phyloP scores from a whole-genome alignment of 768 basidiomycete species.

The Mycena alexandri region DNA sequence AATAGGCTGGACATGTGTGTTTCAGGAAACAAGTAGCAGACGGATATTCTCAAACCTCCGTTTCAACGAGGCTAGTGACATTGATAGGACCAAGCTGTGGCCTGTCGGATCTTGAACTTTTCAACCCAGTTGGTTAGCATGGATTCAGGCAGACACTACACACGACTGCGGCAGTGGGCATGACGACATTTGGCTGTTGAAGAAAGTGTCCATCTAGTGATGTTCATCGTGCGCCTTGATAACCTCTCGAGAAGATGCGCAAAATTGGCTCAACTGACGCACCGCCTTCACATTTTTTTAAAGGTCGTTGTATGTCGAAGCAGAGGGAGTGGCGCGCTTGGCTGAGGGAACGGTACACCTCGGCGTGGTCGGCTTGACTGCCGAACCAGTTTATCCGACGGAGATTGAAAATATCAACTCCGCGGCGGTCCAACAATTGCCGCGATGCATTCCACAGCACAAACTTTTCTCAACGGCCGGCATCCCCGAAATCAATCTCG shows the following conservation, averaged over 20 bases:
- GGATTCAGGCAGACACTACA: not conserved
- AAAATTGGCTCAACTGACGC: too few relatives aligned
- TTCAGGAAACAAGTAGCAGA: too few relatives aligned
- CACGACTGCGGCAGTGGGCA: not conserved
- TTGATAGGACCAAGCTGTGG: too few relatives aligned
- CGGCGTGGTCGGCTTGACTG: not conserved
- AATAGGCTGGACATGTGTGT: too few relatives aligned
- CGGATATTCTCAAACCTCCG: too few relatives aligned
- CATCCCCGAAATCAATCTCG: constrained; percentile 9
- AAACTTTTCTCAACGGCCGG: constrained; percentile 13
- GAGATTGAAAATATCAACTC: constrained; percentile 15
- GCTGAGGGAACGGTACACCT: not conserved
- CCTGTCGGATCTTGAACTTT: not conserved
- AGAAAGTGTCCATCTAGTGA: not conserved
- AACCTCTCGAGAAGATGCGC: not conserved
- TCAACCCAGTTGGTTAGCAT: too few relatives aligned
- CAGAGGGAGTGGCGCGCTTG: not conserved
- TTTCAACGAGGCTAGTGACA: too few relatives aligned
- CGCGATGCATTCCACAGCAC: not conserved
- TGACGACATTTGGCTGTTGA: not conserved
- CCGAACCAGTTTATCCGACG: not conserved
- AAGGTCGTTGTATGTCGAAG: too few relatives aligned
- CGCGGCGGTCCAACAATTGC: not conserved
- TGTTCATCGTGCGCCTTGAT: constrained; percentile 3
- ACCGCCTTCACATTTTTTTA: too few relatives aligned